Evolutionary conservation across 2,329 filamentous ascomycete species (phyloP).

Genomic region (Cytospora paraplurivora): DNA sequence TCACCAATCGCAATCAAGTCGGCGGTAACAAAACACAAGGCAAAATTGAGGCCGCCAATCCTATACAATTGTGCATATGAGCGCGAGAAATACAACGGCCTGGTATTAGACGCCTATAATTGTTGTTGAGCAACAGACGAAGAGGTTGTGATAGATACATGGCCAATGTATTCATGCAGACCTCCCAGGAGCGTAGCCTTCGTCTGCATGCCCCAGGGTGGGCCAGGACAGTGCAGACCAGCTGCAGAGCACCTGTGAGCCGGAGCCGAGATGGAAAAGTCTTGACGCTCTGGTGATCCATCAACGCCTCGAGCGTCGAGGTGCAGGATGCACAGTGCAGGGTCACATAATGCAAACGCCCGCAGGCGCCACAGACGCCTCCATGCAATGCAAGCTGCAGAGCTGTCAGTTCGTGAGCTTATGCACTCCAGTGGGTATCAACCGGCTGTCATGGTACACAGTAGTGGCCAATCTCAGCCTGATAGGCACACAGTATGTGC

Average conservation of each 20-base stretch:
- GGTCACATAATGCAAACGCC: slow-evolving; percentile 10
- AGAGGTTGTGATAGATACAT: neutral
- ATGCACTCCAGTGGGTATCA: neutral
- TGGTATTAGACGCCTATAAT: neutral
- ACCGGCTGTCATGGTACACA: neutral
- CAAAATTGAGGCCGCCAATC: too few relatives aligned
- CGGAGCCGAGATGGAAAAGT: slow-evolving; percentile 14
- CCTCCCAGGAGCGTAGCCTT: neutral
- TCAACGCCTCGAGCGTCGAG: slow-evolving; percentile 14
- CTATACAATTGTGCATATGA: too few relatives aligned
- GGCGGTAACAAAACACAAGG: too few relatives aligned
- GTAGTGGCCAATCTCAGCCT: neutral
- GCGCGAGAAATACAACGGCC: neutral
- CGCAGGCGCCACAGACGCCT: neutral
- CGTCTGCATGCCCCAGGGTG: neutral
- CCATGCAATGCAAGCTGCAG: neutral
- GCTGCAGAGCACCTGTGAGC: neutral
- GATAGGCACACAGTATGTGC: neutral
- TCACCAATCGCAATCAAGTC: too few relatives aligned
- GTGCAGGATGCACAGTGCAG: slow-evolving; percentile 15
- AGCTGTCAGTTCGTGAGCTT: neutral
- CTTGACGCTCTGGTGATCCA: slow-evolving; percentile 14
- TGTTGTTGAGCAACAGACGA: neutral
- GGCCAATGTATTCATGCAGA: neutral
- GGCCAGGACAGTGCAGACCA: neutral